These are phyloP conservation scores for Lactarius pseudohatsudake DNA, from an alignment of 768 basidiomycete genomes.

Conservation along the genomic window DNA sequence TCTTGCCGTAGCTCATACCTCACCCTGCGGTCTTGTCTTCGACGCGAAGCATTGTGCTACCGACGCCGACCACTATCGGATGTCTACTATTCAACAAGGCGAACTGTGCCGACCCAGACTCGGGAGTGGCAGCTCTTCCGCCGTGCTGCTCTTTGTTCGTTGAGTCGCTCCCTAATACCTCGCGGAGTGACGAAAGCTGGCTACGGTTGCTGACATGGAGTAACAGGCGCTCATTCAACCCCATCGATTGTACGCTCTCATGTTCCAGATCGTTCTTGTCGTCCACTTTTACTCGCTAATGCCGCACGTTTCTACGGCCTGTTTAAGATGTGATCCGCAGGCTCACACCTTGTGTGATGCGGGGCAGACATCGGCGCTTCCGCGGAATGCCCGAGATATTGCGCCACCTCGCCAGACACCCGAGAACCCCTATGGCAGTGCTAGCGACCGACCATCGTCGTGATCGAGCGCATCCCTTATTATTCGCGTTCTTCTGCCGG, in stretches of 20 bases:
- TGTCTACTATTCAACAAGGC: constrained; percentile 5
- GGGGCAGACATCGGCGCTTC: constrained; percentile 4
- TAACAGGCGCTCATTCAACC: constrained; percentile 22
- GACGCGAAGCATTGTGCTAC: constrained; percentile 14
- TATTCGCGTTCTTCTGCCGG: constrained; percentile 22
- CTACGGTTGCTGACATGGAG: constrained; percentile 22
- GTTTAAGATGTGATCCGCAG: constrained; percentile 24
- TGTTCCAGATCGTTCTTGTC: constrained; percentile 17
- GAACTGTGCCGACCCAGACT: constrained; percentile 3
- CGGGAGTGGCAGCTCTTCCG: constrained; percentile 1
- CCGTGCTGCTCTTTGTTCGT: constrained; percentile 23
- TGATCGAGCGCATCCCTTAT: constrained; percentile 27
- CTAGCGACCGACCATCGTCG: constrained; percentile 28
- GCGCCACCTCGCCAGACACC: not conserved
- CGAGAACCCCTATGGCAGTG: constrained; percentile 9
- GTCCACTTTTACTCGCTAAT: constrained; percentile 19
- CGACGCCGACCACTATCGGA: constrained; percentile 10
- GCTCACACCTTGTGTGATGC: constrained; percentile 2
- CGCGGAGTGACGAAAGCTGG: not conserved
- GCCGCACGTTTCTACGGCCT: constrained; percentile 14
- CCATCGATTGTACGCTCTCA: constrained; percentile 16
- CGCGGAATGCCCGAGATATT: constrained; percentile 17
- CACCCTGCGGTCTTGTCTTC: constrained; percentile 8
- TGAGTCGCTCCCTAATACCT: constrained; percentile 20
- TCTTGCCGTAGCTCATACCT: too few species aligned